These are phyloP conservation scores for Fusarium xyrophilum DNA, from an alignment of 2,329 filamentous ascomycete species.

Conservation along the genomic window DNA sequence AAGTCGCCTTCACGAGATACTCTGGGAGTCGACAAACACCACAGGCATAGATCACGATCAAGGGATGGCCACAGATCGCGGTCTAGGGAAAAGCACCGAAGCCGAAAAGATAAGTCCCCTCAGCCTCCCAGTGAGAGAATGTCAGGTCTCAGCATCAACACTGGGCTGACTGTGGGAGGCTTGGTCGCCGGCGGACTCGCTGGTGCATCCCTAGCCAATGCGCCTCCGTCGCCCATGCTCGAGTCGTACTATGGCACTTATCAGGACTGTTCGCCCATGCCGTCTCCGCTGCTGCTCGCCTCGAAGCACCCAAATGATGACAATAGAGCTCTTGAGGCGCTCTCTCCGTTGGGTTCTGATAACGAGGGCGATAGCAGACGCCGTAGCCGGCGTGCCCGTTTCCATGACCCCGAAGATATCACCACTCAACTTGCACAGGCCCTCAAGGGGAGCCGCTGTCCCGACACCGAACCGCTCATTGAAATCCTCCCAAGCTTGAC, in stretches of 20 bases:
- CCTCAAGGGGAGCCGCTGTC: constrained; percentile 69
- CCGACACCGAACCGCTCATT: constrained; percentile 75
- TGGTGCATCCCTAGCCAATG: constrained; percentile 56
- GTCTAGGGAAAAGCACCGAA: constrained; percentile 28
- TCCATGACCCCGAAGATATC: constrained; percentile 84
- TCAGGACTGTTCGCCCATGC: constrained; percentile 94
- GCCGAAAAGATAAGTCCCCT: constrained; percentile 52
- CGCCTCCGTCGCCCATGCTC: constrained; percentile 82
- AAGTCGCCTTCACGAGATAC: constrained; percentile 29
- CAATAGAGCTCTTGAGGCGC: constrained; percentile 54
- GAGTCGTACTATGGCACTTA: constrained; percentile 95
- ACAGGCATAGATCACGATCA: constrained; percentile 25
- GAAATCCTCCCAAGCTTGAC: constrained; percentile 84
- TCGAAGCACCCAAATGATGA: constrained; percentile 58
- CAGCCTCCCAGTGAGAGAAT: constrained; percentile 58
- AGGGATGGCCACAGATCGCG: constrained; percentile 27
- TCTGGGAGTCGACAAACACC: constrained; percentile 25
- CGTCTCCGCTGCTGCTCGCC: constrained; percentile 73
- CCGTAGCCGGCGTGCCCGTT: constrained; percentile 68
- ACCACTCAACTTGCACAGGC: constrained; percentile 78
- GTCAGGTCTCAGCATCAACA: constrained; percentile 61
- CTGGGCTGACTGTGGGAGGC: constrained; percentile 43
- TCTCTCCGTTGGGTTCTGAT: constrained; percentile 62
- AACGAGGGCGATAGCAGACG: constrained; percentile 52
- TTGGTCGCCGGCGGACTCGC: constrained; percentile 39